phyloP scores from a whole-genome alignment of 169 alveolate species.

The Plasmodium vinckei region DNA sequence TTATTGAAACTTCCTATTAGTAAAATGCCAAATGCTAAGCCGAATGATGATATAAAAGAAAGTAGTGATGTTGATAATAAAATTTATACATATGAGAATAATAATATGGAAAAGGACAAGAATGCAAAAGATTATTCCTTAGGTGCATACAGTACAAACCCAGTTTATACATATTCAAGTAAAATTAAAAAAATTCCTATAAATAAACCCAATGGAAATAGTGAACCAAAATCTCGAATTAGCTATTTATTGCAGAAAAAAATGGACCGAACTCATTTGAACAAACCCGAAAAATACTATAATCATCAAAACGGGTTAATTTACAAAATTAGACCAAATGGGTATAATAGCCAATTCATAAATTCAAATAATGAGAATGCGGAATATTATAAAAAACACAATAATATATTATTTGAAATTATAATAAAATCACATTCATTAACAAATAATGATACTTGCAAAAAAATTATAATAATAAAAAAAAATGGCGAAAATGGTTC shows the following conservation, averaged over 20 bases:
- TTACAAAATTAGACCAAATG: no score
- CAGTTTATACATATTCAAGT: conserved; percentile 16
- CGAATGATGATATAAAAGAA: conserved; percentile 54
- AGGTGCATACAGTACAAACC: neutral
- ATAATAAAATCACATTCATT: conserved; percentile 14
- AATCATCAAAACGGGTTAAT: no score
- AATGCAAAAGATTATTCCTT: conserved; percentile 4
- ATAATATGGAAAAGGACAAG: neutral
- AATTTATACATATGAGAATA: conserved; percentile 25
- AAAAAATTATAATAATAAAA: conserved; percentile 44
- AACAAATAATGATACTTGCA: conserved; percentile 15
- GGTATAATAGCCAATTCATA: no score
- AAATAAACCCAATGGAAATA: conserved; percentile 7
- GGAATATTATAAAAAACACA: neutral
- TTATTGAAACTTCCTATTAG: conserved; percentile 27
- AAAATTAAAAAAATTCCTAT: conserved; percentile 52
- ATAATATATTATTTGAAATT: neutral
- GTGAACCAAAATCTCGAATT: neutral
- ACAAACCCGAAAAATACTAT: conserved; percentile 6
- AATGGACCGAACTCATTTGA: conserved; percentile 3
- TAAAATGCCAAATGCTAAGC: conserved; percentile 42
- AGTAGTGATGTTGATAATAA: neutral
- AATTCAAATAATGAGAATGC: no score
- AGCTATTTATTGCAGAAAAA: conserved; percentile 15
- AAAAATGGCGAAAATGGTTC: neutral